Percentiles rank a stretch among this genome's conserved stretches.
phyloP scores from a whole-genome alignment of 2,329 filamentous ascomycete genomes.

The Colletotrichum lentis region DNA sequence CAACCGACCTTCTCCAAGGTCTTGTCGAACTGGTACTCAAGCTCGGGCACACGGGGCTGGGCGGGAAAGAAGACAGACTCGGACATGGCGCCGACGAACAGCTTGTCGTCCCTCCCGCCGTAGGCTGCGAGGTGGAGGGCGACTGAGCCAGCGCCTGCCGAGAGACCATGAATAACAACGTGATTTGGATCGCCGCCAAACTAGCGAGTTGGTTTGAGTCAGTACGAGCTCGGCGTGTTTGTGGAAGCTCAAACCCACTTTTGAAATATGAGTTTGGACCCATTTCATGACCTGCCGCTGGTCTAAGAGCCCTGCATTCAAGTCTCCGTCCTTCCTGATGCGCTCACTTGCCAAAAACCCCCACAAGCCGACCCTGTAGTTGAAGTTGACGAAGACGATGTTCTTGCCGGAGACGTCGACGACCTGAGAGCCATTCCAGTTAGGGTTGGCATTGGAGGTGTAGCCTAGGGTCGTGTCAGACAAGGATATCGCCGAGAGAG shows the following conservation, averaged over 20 bases:
- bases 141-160: constrained; percentile 67
- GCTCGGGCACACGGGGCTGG: constrained; percentile 53
- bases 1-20: constrained; percentile 51
- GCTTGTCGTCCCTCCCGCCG: constrained; percentile 53
- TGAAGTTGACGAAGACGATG: constrained; percentile 67
- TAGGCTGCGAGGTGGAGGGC: constrained; percentile 60
- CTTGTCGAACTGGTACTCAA: constrained; percentile 59
- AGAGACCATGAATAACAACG: constrained; percentile 69
- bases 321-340: constrained; percentile 61
- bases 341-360: constrained; percentile 69
- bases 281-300: constrained; percentile 68
- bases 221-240: background rate
- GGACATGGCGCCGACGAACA: constrained; percentile 57
- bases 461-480: constrained; percentile 49
- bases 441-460: constrained; percentile 56
- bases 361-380: constrained; percentile 69
- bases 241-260: constrained; percentile 44
- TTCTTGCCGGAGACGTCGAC: constrained; percentile 54
- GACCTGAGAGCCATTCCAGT: constrained; percentile 60
- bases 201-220: constrained; percentile 37
- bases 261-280: constrained; percentile 66
- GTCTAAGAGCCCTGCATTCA: constrained; percentile 72
- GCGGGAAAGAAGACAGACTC: constrained; percentile 61
- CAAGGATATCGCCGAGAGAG: background rate
- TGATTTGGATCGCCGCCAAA: constrained; percentile 68